phyloP scores from a whole-genome alignment of 140 eudicot genomes.

The Eryngium alpinum region DNA sequence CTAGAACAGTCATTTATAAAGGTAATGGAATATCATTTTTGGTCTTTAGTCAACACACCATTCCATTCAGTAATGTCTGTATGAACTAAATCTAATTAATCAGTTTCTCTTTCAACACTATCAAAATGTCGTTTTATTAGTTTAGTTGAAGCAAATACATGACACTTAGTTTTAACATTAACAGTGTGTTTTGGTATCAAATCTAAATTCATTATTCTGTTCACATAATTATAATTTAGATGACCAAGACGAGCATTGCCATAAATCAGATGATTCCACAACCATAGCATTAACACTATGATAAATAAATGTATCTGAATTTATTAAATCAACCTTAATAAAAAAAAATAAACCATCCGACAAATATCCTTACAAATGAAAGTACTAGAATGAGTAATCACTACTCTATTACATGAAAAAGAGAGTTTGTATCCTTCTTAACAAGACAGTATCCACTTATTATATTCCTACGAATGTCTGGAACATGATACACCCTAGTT shows the following conservation, averaged over 20 bases:
- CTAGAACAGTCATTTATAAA: neutral
- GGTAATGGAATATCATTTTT: neutral
- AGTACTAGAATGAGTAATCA: neutral
- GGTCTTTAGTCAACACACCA: neutral
- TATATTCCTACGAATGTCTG: neutral
- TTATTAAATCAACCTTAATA: neutral
- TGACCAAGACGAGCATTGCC: neutral
- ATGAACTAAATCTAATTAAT: neutral
- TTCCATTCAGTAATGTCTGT: neutral
- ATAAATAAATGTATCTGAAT: neutral
- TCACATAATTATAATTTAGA: neutral
- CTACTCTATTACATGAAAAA: conserved; percentile 6
- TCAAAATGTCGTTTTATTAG: neutral
- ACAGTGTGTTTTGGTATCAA: neutral
- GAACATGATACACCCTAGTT: neutral
- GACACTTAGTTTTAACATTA: neutral
- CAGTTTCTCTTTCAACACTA: neutral
- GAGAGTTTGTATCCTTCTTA: neutral
- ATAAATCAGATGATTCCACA: neutral
- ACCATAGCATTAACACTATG: neutral
- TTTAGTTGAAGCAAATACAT: neutral
- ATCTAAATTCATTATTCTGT: neutral
- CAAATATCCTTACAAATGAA: conserved; percentile 7
- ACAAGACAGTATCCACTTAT: neutral
- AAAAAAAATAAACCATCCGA: neutral